These are phyloP conservation scores for Arthrobotrys sinensis DNA, from an alignment of 2,329 filamentous ascomycete species.

Conservation along the genomic window DNA sequence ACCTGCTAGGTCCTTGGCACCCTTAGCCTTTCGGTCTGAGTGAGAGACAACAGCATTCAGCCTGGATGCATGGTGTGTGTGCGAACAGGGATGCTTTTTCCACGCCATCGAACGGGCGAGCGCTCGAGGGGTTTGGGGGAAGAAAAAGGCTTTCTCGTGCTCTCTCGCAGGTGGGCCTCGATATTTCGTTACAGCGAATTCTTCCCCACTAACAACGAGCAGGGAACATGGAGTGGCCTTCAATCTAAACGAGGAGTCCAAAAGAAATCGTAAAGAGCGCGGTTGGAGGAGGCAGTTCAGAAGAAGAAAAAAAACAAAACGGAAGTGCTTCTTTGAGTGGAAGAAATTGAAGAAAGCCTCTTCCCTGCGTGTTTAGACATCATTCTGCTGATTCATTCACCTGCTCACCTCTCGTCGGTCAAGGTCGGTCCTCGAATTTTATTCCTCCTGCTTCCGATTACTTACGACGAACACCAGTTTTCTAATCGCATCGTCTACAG, in stretches of 20 bases:
- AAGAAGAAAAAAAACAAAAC: conserved; percentile 45
- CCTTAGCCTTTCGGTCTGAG: conserved; percentile 37
- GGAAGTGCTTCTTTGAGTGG: conserved; percentile 55
- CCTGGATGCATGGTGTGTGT: conserved; percentile 57
- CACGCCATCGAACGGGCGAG: conserved; percentile 45
- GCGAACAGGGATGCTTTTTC: conserved; percentile 45
- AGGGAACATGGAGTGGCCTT: conserved; percentile 60
- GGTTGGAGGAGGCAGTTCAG: conserved; percentile 51
- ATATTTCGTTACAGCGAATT: conserved; percentile 52
- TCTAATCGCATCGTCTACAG: conserved; percentile 60
- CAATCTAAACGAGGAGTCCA: conserved; percentile 60
- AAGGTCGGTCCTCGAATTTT: conserved; percentile 56
- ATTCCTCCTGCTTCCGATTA: conserved; percentile 53
- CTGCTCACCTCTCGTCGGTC: conserved; percentile 50
- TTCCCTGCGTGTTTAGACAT: conserved; percentile 61
- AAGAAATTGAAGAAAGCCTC: conserved; percentile 60
- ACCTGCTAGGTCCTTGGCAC: conserved; percentile 48
- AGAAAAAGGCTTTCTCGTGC: conserved; percentile 44
- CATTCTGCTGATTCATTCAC: conserved; percentile 60
- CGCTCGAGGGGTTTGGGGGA: conserved; percentile 57
- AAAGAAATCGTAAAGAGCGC: conserved; percentile 56
- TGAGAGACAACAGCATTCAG: conserved; percentile 57
- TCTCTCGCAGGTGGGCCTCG: conserved; percentile 54
- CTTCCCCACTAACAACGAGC: conserved; percentile 56
- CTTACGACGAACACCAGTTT: conserved; percentile 42